Conservation (phyloP, 768 basidiomycete species). For the Kwoniella dendrophila region DNA sequence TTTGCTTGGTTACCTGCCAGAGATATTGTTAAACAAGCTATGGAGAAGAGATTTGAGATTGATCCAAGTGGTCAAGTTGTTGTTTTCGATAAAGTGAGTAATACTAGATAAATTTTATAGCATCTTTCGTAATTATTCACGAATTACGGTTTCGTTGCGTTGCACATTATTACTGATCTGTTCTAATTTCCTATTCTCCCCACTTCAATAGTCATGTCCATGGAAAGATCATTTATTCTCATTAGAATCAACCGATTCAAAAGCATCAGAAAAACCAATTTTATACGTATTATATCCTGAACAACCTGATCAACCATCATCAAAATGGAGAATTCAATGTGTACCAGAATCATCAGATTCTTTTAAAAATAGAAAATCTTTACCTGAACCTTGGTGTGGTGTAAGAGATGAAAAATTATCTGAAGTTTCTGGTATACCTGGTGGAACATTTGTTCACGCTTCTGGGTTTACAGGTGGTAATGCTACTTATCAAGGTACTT, state of each 20-base stretch:
- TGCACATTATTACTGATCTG: neutral
- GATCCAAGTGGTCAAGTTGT: slow-evolving; percentile 78
- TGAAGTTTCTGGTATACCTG: slow-evolving; percentile 71
- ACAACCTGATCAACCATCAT: slow-evolving; percentile 65
- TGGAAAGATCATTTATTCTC: slow-evolving; percentile 87
- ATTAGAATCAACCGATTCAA: slow-evolving; percentile 66
- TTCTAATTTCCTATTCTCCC: neutral
- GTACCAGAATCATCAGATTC: slow-evolving; percentile 78
- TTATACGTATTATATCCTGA: slow-evolving; percentile 83
- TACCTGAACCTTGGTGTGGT: slow-evolving; percentile 93
- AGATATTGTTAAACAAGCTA: slow-evolving; percentile 69
- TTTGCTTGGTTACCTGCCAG: slow-evolving; percentile 92
- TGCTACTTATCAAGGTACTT: slow-evolving; percentile 82
- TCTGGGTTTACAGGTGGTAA: slow-evolving; percentile 92
- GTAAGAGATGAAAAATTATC: slow-evolving; percentile 81
- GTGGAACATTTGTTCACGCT: slow-evolving; percentile 89
- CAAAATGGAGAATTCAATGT: slow-evolving; percentile 86
- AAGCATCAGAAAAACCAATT: slow-evolving; percentile 62
- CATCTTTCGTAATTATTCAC: too few species aligned
- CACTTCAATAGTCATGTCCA: slow-evolving; percentile 41
- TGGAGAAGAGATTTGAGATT: slow-evolving; percentile 63
- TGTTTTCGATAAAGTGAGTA: slow-evolving; percentile 67
- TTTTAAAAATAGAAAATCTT: slow-evolving; percentile 85
- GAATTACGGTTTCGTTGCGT: too few species aligned
- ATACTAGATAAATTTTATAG: neutral